phyloP scores from a whole-genome alignment of 352 stramenopile species.

The Phytophthora vignae region DNA sequence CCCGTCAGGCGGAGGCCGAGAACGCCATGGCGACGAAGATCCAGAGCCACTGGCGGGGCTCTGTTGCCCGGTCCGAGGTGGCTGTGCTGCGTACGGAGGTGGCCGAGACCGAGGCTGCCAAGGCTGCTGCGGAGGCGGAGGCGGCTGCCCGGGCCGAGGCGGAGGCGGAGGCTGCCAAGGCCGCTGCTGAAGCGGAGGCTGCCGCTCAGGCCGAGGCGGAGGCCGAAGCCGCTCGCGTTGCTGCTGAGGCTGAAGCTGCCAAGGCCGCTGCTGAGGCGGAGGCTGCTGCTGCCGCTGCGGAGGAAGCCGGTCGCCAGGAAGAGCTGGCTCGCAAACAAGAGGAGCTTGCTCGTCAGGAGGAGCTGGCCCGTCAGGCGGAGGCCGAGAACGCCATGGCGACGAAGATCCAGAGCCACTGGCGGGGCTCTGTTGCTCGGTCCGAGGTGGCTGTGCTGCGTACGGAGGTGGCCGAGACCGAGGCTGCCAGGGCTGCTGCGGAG shows the following conservation, averaged over 20 bases:
- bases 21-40: slow-evolving; percentile 32
- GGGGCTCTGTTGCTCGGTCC: slow-evolving; percentile 21
- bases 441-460: slow-evolving; percentile 11
- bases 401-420: slow-evolving; percentile 44
- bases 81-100: slow-evolving; percentile 2
- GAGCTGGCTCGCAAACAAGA: not conserved
- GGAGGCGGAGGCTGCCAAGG: not conserved
- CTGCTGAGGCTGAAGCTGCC: slow-evolving; percentile 6
- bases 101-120: slow-evolving; percentile 5
- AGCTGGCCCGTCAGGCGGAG: slow-evolving; percentile 6
- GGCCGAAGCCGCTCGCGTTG: slow-evolving; percentile 7
- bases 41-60: slow-evolving; percentile 41
- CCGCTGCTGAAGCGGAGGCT: not conserved
- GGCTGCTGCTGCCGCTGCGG: not conserved
- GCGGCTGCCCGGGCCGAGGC: no score
- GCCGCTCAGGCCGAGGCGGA: not conserved
- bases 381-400: slow-evolving; percentile 21
- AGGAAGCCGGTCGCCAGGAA: not conserved
- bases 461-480: not conserved
- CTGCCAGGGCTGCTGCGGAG: slow-evolving; percentile 1
- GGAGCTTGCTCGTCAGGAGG: not conserved
- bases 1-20: slow-evolving; percentile 10
- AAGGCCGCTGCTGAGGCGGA: slow-evolving; percentile 6
- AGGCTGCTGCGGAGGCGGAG: not conserved
- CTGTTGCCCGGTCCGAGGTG: slow-evolving; percentile 13